A percentile compares a stretch with the other conserved stretches of the same genome.
phyloP scores from a whole-genome alignment of 2,329 filamentous ascomycete species.

The Zymoseptoria passerinii region DNA sequence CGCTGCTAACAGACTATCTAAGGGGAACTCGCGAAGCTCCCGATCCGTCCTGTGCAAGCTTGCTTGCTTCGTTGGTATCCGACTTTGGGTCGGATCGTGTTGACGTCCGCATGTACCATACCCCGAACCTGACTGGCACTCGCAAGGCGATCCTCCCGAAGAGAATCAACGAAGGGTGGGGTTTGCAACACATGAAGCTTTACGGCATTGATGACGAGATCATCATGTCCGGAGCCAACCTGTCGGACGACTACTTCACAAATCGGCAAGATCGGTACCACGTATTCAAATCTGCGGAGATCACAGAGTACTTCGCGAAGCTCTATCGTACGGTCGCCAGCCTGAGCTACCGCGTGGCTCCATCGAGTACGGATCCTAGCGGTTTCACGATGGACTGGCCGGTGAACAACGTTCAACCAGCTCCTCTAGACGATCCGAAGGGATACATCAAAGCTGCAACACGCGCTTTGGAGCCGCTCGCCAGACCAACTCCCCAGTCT shows the following conservation, averaged over 20 bases:
- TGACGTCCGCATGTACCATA: conserved; percentile 95
- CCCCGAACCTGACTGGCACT: conserved; percentile 82
- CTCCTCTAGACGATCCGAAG: conserved; percentile 61
- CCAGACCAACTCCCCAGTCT: conserved; percentile 40
- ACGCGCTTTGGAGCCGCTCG: conserved; percentile 55
- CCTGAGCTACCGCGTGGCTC: conserved; percentile 72
- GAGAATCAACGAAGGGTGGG: conserved; percentile 96
- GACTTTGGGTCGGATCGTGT: conserved; percentile 81
- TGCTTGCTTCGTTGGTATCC: conserved; percentile 71
- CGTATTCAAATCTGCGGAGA: conserved; percentile 67
- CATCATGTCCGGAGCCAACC: conserved; percentile 88
- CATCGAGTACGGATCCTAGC: conserved; percentile 39
- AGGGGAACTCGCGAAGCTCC: conserved; percentile 88
- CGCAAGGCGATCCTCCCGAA: conserved; percentile 77
- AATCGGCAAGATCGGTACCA: conserved; percentile 94
- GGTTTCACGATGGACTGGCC: conserved; percentile 65
- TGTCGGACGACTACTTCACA: conserved; percentile 91
- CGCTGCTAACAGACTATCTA: conserved; percentile 83
- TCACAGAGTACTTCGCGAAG: conserved; percentile 73
- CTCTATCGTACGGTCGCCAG: conserved; percentile 71
- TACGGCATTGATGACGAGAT: conserved; percentile 95
- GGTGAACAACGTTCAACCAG: conserved; percentile 60
- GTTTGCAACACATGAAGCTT: conserved; percentile 96
- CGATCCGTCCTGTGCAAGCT: conserved; percentile 73
- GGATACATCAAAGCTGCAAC: conserved; percentile 64